A percentile compares a stretch with the other conserved stretches of the same genome.
phyloP scores from a whole-genome alignment of 1,139 yeast genomes.

The Wickerhamomyces sp. region DNA sequence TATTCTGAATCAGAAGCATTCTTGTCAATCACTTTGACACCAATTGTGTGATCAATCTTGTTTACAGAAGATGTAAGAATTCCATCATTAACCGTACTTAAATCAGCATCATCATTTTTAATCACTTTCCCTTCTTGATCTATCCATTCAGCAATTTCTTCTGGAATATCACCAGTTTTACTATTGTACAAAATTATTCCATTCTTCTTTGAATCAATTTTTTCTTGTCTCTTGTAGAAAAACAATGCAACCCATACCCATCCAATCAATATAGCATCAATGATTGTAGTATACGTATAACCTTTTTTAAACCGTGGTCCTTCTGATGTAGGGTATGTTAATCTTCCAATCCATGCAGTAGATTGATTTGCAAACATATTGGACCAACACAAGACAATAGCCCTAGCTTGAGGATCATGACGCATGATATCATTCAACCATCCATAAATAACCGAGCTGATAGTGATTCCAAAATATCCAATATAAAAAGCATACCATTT shows the following conservation, averaged over 20 bases:
- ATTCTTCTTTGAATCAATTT: slow-evolving; percentile 42
- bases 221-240: slow-evolving; percentile 55
- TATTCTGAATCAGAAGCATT: no score
- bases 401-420: slow-evolving; percentile 32
- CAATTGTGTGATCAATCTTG: no score
- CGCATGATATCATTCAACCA: slow-evolving; percentile 33
- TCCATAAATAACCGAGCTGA: slow-evolving; percentile 33
- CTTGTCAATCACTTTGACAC: no score
- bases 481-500: slow-evolving; percentile 34
- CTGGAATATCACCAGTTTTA: slow-evolving; percentile 1
- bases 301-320: slow-evolving; percentile 32
- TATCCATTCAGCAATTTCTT: not conserved
- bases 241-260: slow-evolving; percentile 52
- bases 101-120: not conserved
- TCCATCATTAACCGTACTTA: no score
- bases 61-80: no score
- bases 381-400: slow-evolving; percentile 32
- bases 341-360: slow-evolving; percentile 31
- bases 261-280: slow-evolving; percentile 39
- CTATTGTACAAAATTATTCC: slow-evolving; percentile 44
- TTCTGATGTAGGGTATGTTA: slow-evolving; percentile 53
- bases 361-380: slow-evolving; percentile 32
- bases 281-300: slow-evolving; percentile 36
- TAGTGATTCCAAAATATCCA: slow-evolving; percentile 30
- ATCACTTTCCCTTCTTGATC: not conserved